Base-by-base conservation (phyloP, 2,329 filamentous ascomycete species). In the Colletotrichum higginsianum region DNA sequence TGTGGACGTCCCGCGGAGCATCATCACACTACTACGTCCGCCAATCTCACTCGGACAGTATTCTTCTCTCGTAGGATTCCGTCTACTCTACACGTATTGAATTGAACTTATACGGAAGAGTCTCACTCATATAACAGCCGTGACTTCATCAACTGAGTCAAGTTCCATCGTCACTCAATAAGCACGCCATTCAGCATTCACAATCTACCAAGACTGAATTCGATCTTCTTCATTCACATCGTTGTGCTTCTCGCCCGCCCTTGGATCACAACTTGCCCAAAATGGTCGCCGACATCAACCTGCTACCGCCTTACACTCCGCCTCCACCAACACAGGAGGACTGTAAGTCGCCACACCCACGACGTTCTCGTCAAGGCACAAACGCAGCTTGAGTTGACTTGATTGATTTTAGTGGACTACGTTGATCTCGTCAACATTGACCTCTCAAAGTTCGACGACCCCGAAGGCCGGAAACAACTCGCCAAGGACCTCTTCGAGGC, bases 401-500 rank as follows among this genome's bases (percentile, higher is more conserved):
- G 26, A 9, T 3, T 38, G 1, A 12, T 15, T 26, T 4, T n/a
- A 75, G 74, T 77, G 68, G 77, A 79, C 63, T 79, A 78, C 72
- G 75, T 78, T 52, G 74, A 78, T 16, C 75, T 79, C 15, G 72
- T 76, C 12, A 78, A 78, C 57, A 64, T 78, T 30, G 77, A 78
- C 44, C 74, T 78, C 50, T 74, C 77, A 46, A 76, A 77, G 55
- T 78, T 78, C 26, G 77, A 78, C 47, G 71, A 75, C 49, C 78
- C 78, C 2, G 69, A 15, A 11, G 73, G 71, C 18, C 65, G 75
- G 9, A 74, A 79, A 60, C 71, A 77, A 56, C 75, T 82, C 12
- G 78, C 78, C n/a, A 73, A 68, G 13, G 66, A 74, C 12, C 74
- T 81, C 30, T 80, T 76, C 65, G 76, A 80, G 42, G 78, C 78